These are phyloP conservation scores for Aspergillus ostianus DNA, from an alignment of 495 filamentous ascomycete species.

Conservation along the genomic window DNA sequence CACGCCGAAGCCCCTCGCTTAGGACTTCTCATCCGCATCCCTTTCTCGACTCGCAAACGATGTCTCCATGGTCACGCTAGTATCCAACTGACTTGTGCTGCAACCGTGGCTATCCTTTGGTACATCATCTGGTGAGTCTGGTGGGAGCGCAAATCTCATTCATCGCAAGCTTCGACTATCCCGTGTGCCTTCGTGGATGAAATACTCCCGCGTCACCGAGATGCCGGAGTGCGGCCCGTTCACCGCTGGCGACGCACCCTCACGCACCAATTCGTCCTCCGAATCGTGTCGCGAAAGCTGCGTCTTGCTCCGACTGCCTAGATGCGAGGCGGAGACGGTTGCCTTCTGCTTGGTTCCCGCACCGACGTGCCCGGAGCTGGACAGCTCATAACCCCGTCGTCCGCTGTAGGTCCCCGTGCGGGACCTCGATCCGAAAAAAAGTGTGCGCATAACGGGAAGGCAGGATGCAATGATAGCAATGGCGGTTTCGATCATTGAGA, in stretches of 20 bases:
- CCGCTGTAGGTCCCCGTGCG: slow-evolving; percentile 22
- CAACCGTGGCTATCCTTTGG: too few species aligned
- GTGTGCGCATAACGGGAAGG: slow-evolving; percentile 27
- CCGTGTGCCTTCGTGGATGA: not conserved
- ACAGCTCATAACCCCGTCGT: slow-evolving; percentile 21
- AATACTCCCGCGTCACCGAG: not conserved
- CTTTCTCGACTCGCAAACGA: too few species aligned
- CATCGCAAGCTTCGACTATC: not conserved
- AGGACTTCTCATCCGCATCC: too few species aligned
- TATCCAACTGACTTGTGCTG: too few species aligned
- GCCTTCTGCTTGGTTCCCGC: not conserved
- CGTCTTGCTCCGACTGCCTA: not conserved
- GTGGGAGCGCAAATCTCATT: not conserved
- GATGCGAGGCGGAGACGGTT: not conserved
- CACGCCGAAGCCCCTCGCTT: too few species aligned
- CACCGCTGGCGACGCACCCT: not conserved
- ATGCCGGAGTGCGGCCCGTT: not conserved
- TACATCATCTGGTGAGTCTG: too few species aligned
- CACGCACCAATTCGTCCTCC: not conserved
- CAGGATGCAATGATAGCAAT: slow-evolving; percentile 29
- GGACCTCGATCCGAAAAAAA: slow-evolving; percentile 25
- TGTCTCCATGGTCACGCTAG: too few species aligned
- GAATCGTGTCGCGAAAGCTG: not conserved
- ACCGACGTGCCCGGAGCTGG: slow-evolving; percentile 1
- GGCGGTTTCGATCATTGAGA: slow-evolving; percentile 28